Base-by-base conservation (phyloP, 805 yeast species). In the Brettanomyces nanus region DNA sequence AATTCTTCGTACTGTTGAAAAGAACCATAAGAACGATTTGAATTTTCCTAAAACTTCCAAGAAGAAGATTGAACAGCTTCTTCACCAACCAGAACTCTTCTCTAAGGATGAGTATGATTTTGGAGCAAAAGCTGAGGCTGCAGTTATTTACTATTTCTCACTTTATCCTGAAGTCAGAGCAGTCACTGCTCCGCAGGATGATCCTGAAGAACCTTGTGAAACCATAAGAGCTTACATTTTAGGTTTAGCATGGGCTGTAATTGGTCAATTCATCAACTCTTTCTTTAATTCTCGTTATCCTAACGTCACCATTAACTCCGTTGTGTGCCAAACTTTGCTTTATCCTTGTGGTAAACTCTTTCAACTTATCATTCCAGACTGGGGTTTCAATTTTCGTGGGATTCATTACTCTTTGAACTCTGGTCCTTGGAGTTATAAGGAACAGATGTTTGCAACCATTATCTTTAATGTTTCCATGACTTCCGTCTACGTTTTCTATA, bases 81-180 rank as follows among this genome's bases (percentile, higher is more conserved):
- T 33, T 5, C 13, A 2, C 13, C 19, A 14, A 14, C 36, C 28
- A 2, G 29, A 33, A 23, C 22, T 23, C 11, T 30, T 35, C 6
- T 15, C 17, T 4, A 22, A 10, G 7, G 36, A n/a, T 13, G 41
- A 42, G 11, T 45, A 40, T 39, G 40, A 33, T 19, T 44, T 52
- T 19, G 53, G 57, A 36, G 46, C 49, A 15, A 52, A 51, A 38
- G 40, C 54, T 30, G 45, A 50, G 26, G 72, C 71, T 18, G 62
- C 65, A 23, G 47, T 58, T 22, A 61, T 63, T n/a, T 45, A 52
- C 58, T 69, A 50, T 43, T 42, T 65, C 46, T 71, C 77, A 17
- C 82, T 83, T 7, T 78, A 77, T 51, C 75, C 81, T 1, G 85
- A 78, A 55, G 84, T 78, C 17, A 67, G 85, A 54, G 72, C 83